Conservation (phyloP, 345 rosid species). For the Populus tremula region DNA sequence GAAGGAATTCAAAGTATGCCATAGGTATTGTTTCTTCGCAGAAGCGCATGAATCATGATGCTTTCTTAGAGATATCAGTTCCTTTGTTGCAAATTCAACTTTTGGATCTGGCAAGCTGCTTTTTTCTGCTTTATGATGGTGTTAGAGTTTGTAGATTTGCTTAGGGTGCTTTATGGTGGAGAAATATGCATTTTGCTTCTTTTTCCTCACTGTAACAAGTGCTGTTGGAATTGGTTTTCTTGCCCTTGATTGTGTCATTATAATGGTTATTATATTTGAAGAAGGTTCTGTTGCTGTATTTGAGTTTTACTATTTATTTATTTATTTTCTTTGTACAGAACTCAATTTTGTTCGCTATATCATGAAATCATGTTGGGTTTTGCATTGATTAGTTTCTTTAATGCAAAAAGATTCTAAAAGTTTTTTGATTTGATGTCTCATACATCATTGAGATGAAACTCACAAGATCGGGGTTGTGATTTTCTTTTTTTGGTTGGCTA, state of each 20-base stretch:
- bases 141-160: no score
- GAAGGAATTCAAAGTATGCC: neutral
- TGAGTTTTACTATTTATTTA: neutral
- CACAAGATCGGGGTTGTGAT: neutral
- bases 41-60: neutral
- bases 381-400: neutral
- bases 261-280: neutral
- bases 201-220: neutral
- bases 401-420: neutral
- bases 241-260: neutral
- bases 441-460: neutral
- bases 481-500: neutral
- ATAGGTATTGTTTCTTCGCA: neutral
- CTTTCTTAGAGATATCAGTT: neutral
- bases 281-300: neutral
- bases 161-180: neutral
- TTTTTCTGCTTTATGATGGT: neutral
- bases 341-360: neutral
- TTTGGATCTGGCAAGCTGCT: neutral
- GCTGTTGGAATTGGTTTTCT: neutral
- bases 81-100: neutral
- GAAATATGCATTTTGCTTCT: neutral
- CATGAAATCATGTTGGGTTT: neutral
- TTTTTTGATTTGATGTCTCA: neutral
- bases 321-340: neutral